Percentiles rank a stretch among this genome's conserved stretches.
These are phyloP conservation scores for Candolleomyces eurysporus DNA, from an alignment of 768 basidiomycete genomes.

Conservation along the genomic window DNA sequence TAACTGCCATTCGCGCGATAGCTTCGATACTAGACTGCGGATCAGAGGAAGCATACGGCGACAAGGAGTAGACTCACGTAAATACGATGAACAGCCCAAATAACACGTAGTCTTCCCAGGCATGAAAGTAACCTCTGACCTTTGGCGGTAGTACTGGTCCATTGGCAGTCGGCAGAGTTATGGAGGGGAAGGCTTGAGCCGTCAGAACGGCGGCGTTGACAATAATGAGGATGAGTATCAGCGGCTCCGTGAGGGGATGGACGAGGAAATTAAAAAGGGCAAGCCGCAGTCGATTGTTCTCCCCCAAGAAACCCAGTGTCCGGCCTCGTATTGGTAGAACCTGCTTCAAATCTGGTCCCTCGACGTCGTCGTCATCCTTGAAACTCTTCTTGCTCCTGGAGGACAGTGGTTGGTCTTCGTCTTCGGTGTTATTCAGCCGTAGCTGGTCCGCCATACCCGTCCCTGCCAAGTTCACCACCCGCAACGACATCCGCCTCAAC, in stretches of 20 bases:
- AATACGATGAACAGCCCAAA: constrained; percentile 83
- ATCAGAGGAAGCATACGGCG: constrained; percentile 8
- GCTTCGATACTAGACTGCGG: constrained; percentile 67
- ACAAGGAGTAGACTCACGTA: constrained; percentile 55
- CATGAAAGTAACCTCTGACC: constrained; percentile 73
- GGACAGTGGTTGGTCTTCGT: constrained; percentile 37
- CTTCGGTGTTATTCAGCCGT: constrained; percentile 49
- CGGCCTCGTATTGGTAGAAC: constrained; percentile 65
- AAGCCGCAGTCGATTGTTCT: constrained; percentile 61
- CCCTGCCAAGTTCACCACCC: constrained; percentile 79
- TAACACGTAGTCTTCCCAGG: constrained; percentile 88
- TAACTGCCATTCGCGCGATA: constrained; percentile 84
- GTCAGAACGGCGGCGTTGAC: constrained; percentile 80
- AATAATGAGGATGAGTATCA: constrained; percentile 81
- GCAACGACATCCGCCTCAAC: constrained; percentile 62
- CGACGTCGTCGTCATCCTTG: constrained; percentile 32
- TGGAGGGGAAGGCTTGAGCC: constrained; percentile 68
- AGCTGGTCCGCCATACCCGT: constrained; percentile 59
- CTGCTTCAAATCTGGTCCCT: constrained; percentile 35
- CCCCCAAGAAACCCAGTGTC: constrained; percentile 75
- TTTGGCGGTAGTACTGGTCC: constrained; percentile 38
- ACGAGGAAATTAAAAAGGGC: constrained; percentile 67
- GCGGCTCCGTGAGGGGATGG: constrained; percentile 80
- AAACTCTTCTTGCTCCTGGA: constrained; percentile 17
- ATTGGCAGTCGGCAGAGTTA: constrained; percentile 49